Evolutionary conservation across 2,329 filamentous ascomycete species (phyloP).

Genomic region (Aotearoamyces nothofagi): DNA sequence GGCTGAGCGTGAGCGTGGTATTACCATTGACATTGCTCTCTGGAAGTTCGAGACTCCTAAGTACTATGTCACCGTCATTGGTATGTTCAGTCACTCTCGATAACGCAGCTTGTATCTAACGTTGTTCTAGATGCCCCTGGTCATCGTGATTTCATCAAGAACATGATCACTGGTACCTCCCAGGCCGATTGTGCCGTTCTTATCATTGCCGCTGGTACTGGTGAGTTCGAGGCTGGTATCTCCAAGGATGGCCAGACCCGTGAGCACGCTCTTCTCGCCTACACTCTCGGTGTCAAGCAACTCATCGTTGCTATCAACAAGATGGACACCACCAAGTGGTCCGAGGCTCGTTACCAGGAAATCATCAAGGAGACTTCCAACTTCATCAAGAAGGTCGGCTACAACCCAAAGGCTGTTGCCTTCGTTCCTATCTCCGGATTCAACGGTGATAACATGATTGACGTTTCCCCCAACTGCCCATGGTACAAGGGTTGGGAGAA

Average conservation of each 20-base stretch:
- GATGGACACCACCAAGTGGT: conserved; percentile 99
- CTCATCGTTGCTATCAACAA: conserved; percentile 99
- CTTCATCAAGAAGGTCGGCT: conserved; percentile 99
- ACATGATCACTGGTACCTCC: conserved; percentile 99
- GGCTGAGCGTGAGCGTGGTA: conserved; percentile 99
- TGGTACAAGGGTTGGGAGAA: conserved; percentile 99
- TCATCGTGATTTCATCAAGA: conserved; percentile 99
- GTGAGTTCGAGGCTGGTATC: conserved; percentile 99
- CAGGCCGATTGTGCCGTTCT: conserved; percentile 99
- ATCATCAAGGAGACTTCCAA: conserved; percentile 99
- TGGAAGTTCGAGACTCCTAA: conserved; percentile 99
- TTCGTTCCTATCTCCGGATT: conserved; percentile 99
- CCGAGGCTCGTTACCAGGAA: conserved; percentile 89
- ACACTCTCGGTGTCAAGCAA: conserved; percentile 99
- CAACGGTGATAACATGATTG: conserved; percentile 99
- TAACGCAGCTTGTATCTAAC: background rate
- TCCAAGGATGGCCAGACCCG: conserved; percentile 99
- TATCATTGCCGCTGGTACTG: conserved; percentile 99
- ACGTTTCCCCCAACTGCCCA: conserved; percentile 78
- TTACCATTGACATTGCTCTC: conserved; percentile 99
- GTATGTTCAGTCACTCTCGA: conserved; percentile 31
- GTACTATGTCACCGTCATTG: conserved; percentile 97
- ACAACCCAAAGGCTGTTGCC: conserved; percentile 96
- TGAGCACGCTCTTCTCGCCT: conserved; percentile 99
- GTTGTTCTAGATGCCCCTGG: conserved; percentile 68